phyloP scores from a whole-genome alignment of 805 yeast species.

The Ogataea nonfermentans region DNA sequence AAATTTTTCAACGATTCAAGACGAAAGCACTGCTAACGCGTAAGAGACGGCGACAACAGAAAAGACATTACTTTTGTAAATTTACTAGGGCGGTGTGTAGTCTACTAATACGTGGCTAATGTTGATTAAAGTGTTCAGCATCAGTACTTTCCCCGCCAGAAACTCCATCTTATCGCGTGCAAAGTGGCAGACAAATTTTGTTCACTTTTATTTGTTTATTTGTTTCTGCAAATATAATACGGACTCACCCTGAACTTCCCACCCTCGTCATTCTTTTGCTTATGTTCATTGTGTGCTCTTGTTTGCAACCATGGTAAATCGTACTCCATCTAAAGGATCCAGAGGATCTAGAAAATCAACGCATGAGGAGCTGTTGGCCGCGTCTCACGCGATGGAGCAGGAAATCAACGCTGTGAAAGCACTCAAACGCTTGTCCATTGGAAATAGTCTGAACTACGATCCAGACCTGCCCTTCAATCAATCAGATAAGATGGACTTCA shows the following conservation, averaged over 20 bases:
- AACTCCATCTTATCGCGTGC: conserved; percentile 7
- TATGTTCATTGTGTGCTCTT: conserved; percentile 9
- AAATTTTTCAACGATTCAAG: conserved; percentile 28
- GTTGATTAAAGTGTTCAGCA: neutral
- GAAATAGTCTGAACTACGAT: conserved; percentile 56
- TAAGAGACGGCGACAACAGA: conserved; percentile 10
- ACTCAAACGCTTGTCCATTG: conserved; percentile 70
- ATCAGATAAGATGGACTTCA: conserved; percentile 24
- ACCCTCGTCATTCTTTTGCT: conserved; percentile 10
- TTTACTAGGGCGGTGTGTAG: neutral
- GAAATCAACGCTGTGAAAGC: conserved; percentile 74
- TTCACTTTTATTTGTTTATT: conserved; percentile 5
- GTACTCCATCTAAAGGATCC: conserved; percentile 3
- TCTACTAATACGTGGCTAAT: neutral
- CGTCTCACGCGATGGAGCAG: conserved; percentile 74
- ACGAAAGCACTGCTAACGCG: too few species aligned
- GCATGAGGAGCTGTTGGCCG: conserved; percentile 45
- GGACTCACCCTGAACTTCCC: conserved; percentile 10
- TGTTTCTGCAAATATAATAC: conserved; percentile 9
- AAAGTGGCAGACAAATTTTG: conserved; percentile 8
- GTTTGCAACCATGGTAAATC: conserved; percentile 5
- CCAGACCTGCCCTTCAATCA: conserved; percentile 61
- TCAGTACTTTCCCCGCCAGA: conserved; percentile 1
- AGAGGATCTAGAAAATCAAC: conserved; percentile 29
- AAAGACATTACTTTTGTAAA: conserved; percentile 1